Evolutionary conservation across 345 rosid species (phyloP), one percentile per base, ranked within the genome.

Genomic region (Turnera subulata): DNA sequence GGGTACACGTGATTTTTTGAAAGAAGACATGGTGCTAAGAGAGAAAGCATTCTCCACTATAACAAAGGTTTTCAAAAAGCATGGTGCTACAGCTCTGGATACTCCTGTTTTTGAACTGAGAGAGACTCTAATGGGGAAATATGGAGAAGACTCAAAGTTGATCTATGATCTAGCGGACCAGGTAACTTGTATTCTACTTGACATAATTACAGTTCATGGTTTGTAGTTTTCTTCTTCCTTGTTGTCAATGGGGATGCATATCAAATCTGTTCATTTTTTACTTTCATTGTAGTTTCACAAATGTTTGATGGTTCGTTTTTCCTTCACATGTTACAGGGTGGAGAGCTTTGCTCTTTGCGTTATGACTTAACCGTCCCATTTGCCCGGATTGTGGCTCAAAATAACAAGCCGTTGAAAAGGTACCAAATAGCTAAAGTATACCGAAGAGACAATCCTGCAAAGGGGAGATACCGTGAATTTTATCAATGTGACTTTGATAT

Each of bases 401-500:
- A 89, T 76, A 89, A 95, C 46, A 76, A 82, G 66, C 82, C 96
- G 25, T 79, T 87, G 56, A 89, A 80, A 77, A 79, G 97, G 60
- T 80, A 87, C 76, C 96, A 89, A 66, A 84, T 93, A 67, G 96
- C 91, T 37, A 87, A 89, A 64, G 96, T 89, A 32, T 87, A 88
- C 68, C 73, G 97, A 71, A 84, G 99, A 53, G 99, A 93, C 69
- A 93, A 93, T 55, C 97, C 99, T 39, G 81, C 97, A 37, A 90
- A 87, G 71, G 97, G 96, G 49, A 78, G 99, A 73, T 93, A 75
- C 62, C 84, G 92, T n/a, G 97, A 93, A 83, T 93, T 93, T 70
- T 93, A 87, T 67, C 99, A 89, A 53, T 93, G 99, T 64, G 97
- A 87, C 71, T 85, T 89, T 63, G 99, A 93, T 70, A 85, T 93